phyloP scores from a whole-genome alignment of 208 protist genomes.

The Trypanosomatidae sp. region DNA sequence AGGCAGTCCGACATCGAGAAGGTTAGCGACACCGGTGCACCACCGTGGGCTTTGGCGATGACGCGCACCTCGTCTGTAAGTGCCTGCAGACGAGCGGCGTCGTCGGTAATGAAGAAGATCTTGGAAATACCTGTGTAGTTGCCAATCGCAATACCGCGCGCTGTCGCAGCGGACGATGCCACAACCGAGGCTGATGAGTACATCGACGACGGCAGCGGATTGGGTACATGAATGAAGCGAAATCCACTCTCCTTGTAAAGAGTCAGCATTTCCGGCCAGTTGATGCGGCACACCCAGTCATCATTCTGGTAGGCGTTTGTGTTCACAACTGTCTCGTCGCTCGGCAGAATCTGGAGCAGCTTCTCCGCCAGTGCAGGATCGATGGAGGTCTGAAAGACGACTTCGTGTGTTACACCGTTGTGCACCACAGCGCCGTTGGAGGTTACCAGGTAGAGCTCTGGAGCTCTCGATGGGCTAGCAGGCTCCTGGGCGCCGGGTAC shows the following conservation, averaged over 20 bases:
- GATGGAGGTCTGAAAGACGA: constrained; percentile 25
- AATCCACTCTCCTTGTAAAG: constrained; percentile 42
- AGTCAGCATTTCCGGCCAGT: constrained; percentile 41
- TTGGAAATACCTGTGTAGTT: constrained; percentile 45
- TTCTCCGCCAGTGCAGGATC: constrained; percentile 32
- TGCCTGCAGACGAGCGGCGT: constrained; percentile 8
- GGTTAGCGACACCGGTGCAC: constrained; percentile 17
- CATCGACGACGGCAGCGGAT: constrained; percentile 6
- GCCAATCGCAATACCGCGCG: constrained; percentile 17
- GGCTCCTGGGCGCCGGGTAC: neutral
- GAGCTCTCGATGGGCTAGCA: neutral
- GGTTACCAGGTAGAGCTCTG: constrained; percentile 46
- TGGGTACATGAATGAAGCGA: constrained; percentile 19
- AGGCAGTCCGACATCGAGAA: constrained; percentile 43
- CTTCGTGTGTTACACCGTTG: constrained; percentile 38
- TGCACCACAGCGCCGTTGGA: constrained; percentile 61
- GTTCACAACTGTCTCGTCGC: constrained; percentile 38
- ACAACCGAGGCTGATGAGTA: neutral
- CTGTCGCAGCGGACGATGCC: neutral
- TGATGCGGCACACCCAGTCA: constrained; percentile 55
- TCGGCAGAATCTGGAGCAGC: constrained; percentile 28
- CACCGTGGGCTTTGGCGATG: constrained; percentile 6
- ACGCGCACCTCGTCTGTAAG: constrained; percentile 25
- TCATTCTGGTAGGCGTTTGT: constrained; percentile 58
- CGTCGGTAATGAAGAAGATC: constrained; percentile 39